These are phyloP conservation scores for Pachysandra terminalis DNA, from an alignment of 164 flowering plant genomes.

Conservation along the genomic window DNA sequence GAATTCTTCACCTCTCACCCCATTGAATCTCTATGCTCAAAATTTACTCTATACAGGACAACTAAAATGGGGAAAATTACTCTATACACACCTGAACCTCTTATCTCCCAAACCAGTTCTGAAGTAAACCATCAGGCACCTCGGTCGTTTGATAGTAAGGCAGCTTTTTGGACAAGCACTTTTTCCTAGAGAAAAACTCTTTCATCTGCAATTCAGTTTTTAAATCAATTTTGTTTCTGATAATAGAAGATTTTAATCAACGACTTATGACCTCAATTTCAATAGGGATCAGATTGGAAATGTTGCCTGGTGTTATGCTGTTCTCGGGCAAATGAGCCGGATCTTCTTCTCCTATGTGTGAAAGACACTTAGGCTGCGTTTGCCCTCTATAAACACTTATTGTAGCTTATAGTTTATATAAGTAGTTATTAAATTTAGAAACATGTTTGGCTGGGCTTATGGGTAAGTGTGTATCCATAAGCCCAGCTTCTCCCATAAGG, in stretches of 20 bases:
- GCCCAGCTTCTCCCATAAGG: no score
- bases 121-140: conserved; percentile 88
- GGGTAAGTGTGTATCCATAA: no score
- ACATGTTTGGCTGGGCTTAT: no score
- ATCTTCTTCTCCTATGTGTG: conserved; percentile 69
- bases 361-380: no score
- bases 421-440: no score
- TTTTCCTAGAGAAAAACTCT: conserved; percentile 67
- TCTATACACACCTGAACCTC: conserved; percentile 62
- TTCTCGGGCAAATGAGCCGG: conserved; percentile 70
- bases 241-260: background rate
- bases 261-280: conserved; percentile 20
- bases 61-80: background rate
- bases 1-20: conserved; percentile 88
- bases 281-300: conserved; percentile 83
- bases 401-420: no score
- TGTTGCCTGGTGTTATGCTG: conserved; percentile 97
- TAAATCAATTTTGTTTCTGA: background rate
- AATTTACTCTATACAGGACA: no score
- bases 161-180: conserved; percentile 62
- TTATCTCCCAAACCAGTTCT: conserved; percentile 85
- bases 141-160: conserved; percentile 72
- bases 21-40: conserved; percentile 78
- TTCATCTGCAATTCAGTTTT: conserved; percentile 63
- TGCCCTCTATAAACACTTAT: no score